Evolutionary conservation across 2,329 filamentous ascomycete species (phyloP), one percentile per base, ranked within the genome.

Genomic region (Alternaria brassicae): DNA sequence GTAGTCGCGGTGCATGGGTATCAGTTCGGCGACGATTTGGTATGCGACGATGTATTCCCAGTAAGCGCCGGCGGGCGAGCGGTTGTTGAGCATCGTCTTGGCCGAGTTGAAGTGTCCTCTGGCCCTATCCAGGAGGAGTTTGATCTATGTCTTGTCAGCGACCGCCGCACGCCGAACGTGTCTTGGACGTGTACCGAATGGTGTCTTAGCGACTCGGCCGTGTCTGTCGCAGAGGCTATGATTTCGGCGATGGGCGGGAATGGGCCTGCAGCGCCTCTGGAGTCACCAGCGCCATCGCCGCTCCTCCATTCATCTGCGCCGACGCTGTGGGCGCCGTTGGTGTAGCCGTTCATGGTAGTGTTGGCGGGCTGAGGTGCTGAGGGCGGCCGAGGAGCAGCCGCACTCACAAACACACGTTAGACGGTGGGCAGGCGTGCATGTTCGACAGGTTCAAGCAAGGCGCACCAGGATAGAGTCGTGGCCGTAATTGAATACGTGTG

Each of bases 31-130:
- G 13, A 91, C 86, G 55, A 97, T 90, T 57, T 93, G 88, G 60
- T 86, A 93, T 10, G 93, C 91, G 63, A 89, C 87, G 58, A 98
- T 85, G 72, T 94, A 98, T 61, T 96, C 91, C 65, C 90, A 86
- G 55, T 96, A 89, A 3, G 93, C 93, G 88, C 78, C 72, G 13
- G 95, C 92, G 81, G 78, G 61, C 86, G 85, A 32, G 36, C 76
- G 73, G 32, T 56, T 67, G 45, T 59, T 56, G 27, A 76, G 65
- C 58, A 88, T 69, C 56, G 84, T 81, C 52, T 88, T 85, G 36
- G 91, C 89, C 44, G 75, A 75, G 37, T 69, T 74, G 58, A 83
- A 75, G 53, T 79, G 77, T 10, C 67, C 66, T 32, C 79, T 77
- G 37, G 82, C 82, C 8, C 68, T 62, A 6, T 76, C 72, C 21